A percentile compares a stretch with the other conserved stretches of the same genome.
Conservation (phyloP, 768 basidiomycete genomes). For the Hortiboletus flavorubellus region DNA sequence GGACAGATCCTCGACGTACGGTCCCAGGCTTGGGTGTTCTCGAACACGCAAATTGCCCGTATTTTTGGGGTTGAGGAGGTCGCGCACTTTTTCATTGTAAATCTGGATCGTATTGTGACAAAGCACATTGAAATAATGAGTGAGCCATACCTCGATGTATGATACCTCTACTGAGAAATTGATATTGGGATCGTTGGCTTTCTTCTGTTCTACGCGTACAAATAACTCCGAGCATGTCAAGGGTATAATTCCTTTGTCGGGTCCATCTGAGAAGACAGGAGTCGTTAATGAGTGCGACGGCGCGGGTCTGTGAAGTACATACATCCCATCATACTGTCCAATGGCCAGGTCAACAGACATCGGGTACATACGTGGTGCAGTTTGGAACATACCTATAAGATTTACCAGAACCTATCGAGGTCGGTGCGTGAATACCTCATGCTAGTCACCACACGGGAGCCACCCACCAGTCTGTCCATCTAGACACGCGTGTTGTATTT, state of each 20-base stretch:
- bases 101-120: constrained; percentile 45
- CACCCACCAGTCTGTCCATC: constrained; percentile 83
- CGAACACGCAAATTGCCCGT: constrained; percentile 93
- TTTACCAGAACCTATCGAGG: constrained; percentile 73
- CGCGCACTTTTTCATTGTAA: constrained; percentile 97
- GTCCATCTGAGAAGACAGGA: constrained; percentile 59
- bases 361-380: neutral
- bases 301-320: constrained; percentile 35
- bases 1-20: constrained; percentile 98
- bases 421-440: constrained; percentile 2
- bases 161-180: constrained; percentile 96
- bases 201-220: constrained; percentile 69
- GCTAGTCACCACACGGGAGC: constrained; percentile 1
- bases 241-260: constrained; percentile 97
- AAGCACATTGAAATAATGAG: neutral
- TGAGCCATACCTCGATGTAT: constrained; percentile 75
- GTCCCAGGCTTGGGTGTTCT: constrained; percentile 93
- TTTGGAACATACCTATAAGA: constrained; percentile 71
- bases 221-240: constrained; percentile 94
- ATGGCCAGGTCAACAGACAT: constrained; percentile 7
- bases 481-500: constrained; percentile 16
- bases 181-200: constrained; percentile 59
- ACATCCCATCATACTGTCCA: constrained; percentile 91
- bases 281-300: constrained; percentile 2
- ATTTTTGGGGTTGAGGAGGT: constrained; percentile 96